Evolutionary conservation across 2,329 filamentous ascomycete species (phyloP), one percentile per base, ranked within the genome.

Genomic region (Knufia petricola): DNA sequence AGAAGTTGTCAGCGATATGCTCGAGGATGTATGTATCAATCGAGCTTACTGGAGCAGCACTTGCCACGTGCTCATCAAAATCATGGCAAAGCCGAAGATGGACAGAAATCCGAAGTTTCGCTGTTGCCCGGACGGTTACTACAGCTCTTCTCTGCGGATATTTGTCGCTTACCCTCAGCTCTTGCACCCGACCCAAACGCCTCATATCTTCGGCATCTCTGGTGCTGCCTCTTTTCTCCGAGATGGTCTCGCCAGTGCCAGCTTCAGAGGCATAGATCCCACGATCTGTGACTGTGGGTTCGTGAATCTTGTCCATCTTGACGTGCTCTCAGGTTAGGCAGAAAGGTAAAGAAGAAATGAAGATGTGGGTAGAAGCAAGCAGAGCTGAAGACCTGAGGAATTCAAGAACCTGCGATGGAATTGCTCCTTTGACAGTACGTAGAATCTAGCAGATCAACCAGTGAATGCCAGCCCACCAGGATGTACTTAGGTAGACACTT

Each of bases 121-220:
- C 64, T 48, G 17, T 43, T 43, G 37, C 40, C 9, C 21, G 15
- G 19, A 26, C 3, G 10, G 13, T 32, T 15, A 46, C 9, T 17
- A 13, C 64, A 64, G 9, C 66, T 53, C 1, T 62, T 63, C 2
- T 64, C 63, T 46, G 66, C 56, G 34, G 65, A 64, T 4, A 58
- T 57, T 64, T 61, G 42, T 61, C 58, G 40, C 61, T 48, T 52
- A 45, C 42, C 42, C 69, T 66, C 51, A 76, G 63, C 40, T 75
- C 69, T 49, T 74, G 72, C 17, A 64, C 62, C 60, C 74, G 75
- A 32, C 73, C 73, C 66, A 76, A 64, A 15, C 72, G 68, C 26
- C 63, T 63, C 68, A 75, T 71, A 49, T 76, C 67, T 23, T 58
- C 59, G 23, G 66, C 63, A 56, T 73, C 70, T 23, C 58, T 50